These are phyloP conservation scores for Rhizodiscina lignyota DNA, from an alignment of 495 filamentous ascomycete species.

Conservation along the genomic window DNA sequence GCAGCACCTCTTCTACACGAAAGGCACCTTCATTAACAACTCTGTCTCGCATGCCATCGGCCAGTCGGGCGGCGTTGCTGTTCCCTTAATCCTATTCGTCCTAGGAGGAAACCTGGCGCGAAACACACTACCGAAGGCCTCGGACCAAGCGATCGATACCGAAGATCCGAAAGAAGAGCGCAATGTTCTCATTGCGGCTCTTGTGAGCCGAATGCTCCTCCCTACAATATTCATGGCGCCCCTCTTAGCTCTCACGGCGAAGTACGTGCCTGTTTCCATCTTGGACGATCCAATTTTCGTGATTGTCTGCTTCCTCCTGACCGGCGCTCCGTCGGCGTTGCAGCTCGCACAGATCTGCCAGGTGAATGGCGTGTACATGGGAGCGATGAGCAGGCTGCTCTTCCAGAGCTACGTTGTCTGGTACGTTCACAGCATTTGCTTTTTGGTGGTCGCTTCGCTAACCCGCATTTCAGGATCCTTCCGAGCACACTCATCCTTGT, in stretches of 20 bases:
- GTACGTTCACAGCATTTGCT: constrained; percentile 25
- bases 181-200: constrained; percentile 66
- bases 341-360: constrained; percentile 97
- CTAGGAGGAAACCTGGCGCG: constrained; percentile 77
- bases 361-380: constrained; percentile 90
- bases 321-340: constrained; percentile 83
- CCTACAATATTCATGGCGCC: constrained; percentile 89
- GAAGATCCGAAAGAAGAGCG: constrained; percentile 47
- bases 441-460: neutral
- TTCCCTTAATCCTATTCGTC: constrained; percentile 92
- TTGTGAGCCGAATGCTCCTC: constrained; percentile 81
- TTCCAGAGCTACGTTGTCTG: constrained; percentile 98
- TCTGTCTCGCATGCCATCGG: constrained; percentile 76
- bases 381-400: constrained; percentile 77
- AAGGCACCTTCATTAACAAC: constrained; percentile 82
- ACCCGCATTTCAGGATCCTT: constrained; percentile 47
- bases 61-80: constrained; percentile 78
- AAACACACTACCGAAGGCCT: constrained; percentile 34
- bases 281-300: constrained; percentile 96
- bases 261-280: constrained; percentile 84
- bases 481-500: constrained; percentile 85
- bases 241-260: constrained; percentile 76
- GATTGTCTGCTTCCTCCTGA: constrained; percentile 90
- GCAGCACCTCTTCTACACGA: constrained; percentile 71
- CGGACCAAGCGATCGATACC: constrained; percentile 21